Percentiles rank a stretch among this genome's conserved stretches.
These are phyloP conservation scores for Fraxinus paxiana DNA, from an alignment of 305 asterid species.

Conservation along the genomic window DNA sequence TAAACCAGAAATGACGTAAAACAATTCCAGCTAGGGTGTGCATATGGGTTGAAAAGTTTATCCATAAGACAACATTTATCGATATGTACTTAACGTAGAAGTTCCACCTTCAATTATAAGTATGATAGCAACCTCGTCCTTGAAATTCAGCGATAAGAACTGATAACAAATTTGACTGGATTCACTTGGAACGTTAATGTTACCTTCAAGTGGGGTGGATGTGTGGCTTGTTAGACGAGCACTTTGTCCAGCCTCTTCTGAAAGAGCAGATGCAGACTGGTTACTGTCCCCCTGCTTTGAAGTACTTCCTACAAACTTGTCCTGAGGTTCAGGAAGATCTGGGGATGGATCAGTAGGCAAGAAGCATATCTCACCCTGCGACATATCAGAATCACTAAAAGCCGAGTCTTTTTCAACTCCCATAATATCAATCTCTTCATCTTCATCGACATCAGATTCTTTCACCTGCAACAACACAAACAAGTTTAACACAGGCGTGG, in stretches of 20 bases:
- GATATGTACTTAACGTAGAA: not conserved
- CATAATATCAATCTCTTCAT: constrained; percentile 67
- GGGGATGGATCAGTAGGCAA: constrained; percentile 75
- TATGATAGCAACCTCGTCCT: not conserved
- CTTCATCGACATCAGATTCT: constrained; percentile 63
- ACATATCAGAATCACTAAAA: constrained; percentile 84
- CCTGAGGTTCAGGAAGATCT: constrained; percentile 68
- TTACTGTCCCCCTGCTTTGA: constrained; percentile 60
- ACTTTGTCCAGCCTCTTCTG: constrained; percentile 70
- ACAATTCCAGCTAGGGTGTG: constrained; percentile 9
- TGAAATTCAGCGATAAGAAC: not conserved
- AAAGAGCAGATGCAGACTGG: constrained; percentile 69
- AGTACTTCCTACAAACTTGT: constrained; percentile 45
- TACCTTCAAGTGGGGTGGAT: constrained; percentile 73
- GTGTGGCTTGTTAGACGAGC: constrained; percentile 54
- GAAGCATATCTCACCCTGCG: constrained; percentile 66
- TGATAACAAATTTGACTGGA: constrained; percentile 16
- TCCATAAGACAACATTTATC: not conserved
- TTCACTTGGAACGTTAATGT: not conserved
- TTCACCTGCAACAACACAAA: constrained; percentile 49
- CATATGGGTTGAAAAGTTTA: not conserved
- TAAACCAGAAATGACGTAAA: not conserved
- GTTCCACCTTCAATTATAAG: constrained; percentile 3
- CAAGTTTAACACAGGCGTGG: constrained; percentile 10
- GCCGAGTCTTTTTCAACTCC: constrained; percentile 64